Base-by-base conservation (phyloP, 371 early-diverging fungal species). In the Nosema muscidifuracis region DNA sequence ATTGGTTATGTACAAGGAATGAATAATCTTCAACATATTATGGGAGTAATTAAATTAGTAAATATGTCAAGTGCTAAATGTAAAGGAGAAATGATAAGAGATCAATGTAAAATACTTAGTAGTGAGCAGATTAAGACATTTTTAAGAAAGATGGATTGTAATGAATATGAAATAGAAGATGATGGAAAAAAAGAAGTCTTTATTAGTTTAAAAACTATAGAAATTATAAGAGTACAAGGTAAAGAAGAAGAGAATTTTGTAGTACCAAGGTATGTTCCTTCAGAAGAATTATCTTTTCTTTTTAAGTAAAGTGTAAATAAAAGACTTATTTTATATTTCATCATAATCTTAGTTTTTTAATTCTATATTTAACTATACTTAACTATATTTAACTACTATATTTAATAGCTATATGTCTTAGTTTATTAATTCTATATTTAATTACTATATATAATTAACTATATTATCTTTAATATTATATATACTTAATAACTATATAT, bases 1-100 rank as follows among this genome's bases (percentile, higher is more conserved):
- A 73, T 79, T 51, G 60, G 63, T 18, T 76, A 56, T 50, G 6
- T 31, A 13, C 64, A 76, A 36, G 72, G 69, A 26, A 65, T 65
- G 26, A 26, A 62, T 38, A 65, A 67, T 16, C 26, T 78, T 2
- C 24, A 26, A 33, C 67, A 76, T 42, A 69, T 64, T 1, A 36
- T 36, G 30, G 61, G 36, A n/a, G 56, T 71, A 34, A 61, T 73
- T 28, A 75, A 66, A 31, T 24, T 79, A 16, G 60, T 70, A 26
- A 79, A 66, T 43, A 24, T 65, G 13, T 33, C 61, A 6, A 44
- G 30, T 42, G 66, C 61, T 9, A 58, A 66, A 2, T 31, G 20
- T 9, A 62, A 42, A 2, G 31, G 42, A 43, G 67, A 67, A 3
- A 10, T 1, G 13, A 67, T 74, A 42, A 10, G 47, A 20, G 57